Percentiles rank a stretch among this genome's conserved stretches.
Evolutionary conservation across 148 eudicot species (phyloP).

Genomic region (Rhododendron mucronatum): DNA sequence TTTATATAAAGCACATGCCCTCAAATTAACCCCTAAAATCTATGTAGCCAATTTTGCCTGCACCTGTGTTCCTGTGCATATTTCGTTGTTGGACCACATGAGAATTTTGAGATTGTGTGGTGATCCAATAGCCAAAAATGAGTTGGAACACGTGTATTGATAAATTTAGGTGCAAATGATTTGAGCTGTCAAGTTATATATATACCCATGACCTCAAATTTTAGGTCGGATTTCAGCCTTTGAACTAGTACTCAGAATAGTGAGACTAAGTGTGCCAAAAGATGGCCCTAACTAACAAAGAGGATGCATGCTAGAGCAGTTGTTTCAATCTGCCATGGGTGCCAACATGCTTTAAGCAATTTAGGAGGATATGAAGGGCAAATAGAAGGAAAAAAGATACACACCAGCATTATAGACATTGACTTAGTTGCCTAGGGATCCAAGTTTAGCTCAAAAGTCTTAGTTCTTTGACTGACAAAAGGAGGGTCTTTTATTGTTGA

Average conservation of each 20-base stretch:
- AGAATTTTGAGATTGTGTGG: neutral
- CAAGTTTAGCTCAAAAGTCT: neutral
- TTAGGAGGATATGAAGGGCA: neutral
- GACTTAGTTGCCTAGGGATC: neutral
- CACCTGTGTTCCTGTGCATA: neutral
- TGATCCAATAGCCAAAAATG: neutral
- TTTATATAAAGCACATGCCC: neutral
- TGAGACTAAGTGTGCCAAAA: neutral
- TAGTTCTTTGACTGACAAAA: neutral
- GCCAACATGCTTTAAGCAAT: neutral
- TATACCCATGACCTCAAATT: neutral
- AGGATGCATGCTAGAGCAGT: neutral
- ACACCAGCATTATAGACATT: neutral
- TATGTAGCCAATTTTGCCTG: neutral
- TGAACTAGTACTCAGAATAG: neutral
- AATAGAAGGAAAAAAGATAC: neutral
- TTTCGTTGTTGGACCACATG: neutral
- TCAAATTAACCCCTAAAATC: neutral
- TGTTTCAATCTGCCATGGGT: neutral
- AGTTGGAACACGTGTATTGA: neutral
- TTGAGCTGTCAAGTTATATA: neutral
- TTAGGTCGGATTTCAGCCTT: neutral
- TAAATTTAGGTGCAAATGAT: neutral
- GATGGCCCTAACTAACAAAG: neutral
- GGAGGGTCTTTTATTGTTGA: neutral